Evolutionary conservation across 768 basidiomycete genomes (phyloP), one percentile per base, ranked within the genome.

Genomic region (Hortiboletus flavorubellus): DNA sequence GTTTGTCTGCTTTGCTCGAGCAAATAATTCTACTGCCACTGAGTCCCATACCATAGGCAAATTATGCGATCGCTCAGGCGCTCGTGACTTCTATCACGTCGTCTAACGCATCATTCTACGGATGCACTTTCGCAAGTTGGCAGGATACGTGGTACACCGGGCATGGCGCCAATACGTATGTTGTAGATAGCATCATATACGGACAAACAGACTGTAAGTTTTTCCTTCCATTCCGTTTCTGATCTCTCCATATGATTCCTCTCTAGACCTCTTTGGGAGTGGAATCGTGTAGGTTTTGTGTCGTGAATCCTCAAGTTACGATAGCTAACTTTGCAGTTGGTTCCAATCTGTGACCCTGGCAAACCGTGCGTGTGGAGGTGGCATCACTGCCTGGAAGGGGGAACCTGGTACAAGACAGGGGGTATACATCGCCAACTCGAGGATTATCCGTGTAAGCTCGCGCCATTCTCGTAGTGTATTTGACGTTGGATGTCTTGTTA

Each of bases 371-470:
- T 85, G 83, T 53, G 85, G 85, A 0, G 86, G 86, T 3, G 84
- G 83, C 1, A 75, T 87, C 15, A 78, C 78, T 10, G 86, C 85
- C 0, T 87, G 85, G 85, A 78, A 77, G 51, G 84, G 85, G 4
- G 79, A 77, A 14, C 4, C 9, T 15, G 55, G 52, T 18, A 15
- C 80, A 74, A 8, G 73, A 72, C 2, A 80, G 54, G 83, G 82
- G 2, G 80, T 80, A 8, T 85, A 82, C 62, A 78, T 86, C 11
- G 64, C 77, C 1, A 68, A 83, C 58, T 83, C 84, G 0, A 72
- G 64, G 3, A 80, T 86, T 52, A 83, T 83, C 14, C 75, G 82
- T 37, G 84, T 81, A 63, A 49, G 80, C 63, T n/a, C 47, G 30
- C 6, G 23, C 26, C 34, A 33, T 38, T 35, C 3, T 49, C 5